Evolutionary conservation across 371 early-diverging fungal genomes (phyloP).

Genomic region (Circinella umbellata): DNA sequence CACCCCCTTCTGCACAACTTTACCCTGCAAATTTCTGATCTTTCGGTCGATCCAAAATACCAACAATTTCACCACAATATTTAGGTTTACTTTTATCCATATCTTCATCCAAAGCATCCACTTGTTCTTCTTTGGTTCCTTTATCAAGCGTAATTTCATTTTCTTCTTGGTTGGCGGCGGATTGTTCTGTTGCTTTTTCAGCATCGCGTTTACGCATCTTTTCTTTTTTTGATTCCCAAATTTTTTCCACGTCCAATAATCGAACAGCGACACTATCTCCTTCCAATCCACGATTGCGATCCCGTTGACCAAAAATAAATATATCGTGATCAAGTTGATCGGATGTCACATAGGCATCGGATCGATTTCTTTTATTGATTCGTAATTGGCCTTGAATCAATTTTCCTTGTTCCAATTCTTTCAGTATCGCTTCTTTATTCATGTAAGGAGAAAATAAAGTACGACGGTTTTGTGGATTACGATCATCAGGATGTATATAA

Average conservation of each 20-base stretch:
- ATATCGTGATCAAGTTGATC: slow-evolving; percentile 52
- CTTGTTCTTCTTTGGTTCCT: slow-evolving; percentile 28
- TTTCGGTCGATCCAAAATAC: slow-evolving; percentile 52
- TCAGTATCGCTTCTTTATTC: slow-evolving; percentile 23
- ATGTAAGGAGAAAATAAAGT: slow-evolving; percentile 26
- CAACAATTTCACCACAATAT: slow-evolving; percentile 60
- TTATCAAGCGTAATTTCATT: too few relatives aligned
- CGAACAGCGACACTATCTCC: slow-evolving; percentile 74
- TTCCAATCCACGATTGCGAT: slow-evolving; percentile 81
- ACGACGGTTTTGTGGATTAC: slow-evolving; percentile 19
- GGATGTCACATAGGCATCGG: slow-evolving; percentile 71
- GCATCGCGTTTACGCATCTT: slow-evolving; percentile 13
- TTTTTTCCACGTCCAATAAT: slow-evolving; percentile 55
- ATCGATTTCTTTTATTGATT: slow-evolving; percentile 65
- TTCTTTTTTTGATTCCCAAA: slow-evolving; percentile 33
- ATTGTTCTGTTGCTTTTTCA: slow-evolving; percentile 11
- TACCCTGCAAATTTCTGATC: slow-evolving; percentile 24
- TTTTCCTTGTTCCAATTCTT: slow-evolving; percentile 17
- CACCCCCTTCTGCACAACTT: too few relatives aligned
- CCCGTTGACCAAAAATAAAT: slow-evolving; percentile 57
- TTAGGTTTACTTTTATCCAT: slow-evolving; percentile 45
- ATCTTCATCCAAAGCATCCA: not conserved
- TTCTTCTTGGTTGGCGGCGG: slow-evolving; percentile 6
- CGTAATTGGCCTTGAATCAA: slow-evolving; percentile 60
- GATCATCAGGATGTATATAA: slow-evolving; percentile 42